These are phyloP conservation scores for Backusella sp. DNA, from an alignment of 192 early-diverging fungal genomes.

Conservation along the genomic window DNA sequence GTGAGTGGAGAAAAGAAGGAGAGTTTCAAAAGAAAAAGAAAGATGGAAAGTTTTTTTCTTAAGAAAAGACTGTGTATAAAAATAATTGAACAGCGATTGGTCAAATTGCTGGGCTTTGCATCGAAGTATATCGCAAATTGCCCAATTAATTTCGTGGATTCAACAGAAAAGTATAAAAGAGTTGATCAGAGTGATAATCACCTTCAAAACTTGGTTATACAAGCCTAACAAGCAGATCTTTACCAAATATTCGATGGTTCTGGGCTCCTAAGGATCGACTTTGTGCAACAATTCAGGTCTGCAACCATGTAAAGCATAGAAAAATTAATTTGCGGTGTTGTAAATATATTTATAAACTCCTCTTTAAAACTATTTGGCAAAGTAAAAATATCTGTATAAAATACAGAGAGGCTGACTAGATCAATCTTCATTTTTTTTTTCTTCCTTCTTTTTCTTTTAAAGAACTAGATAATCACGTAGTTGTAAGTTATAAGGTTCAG, in stretches of 20 bases:
- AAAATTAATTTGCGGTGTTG: background rate
- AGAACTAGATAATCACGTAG: background rate
- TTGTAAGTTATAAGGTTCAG: background rate
- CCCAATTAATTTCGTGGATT: background rate
- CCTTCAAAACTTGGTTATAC: background rate
- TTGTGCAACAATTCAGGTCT: background rate
- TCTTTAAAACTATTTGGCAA: background rate
- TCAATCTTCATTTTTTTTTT: background rate
- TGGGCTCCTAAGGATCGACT: conserved; percentile 1
- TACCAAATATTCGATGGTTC: conserved; percentile 3
- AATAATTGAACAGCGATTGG: background rate
- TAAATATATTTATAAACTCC: background rate
- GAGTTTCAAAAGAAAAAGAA: background rate
- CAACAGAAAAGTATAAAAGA: background rate
- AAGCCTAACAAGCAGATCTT: conserved; percentile 3
- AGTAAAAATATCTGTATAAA: background rate
- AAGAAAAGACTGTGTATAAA: background rate
- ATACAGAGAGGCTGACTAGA: background rate
- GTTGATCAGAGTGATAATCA: background rate
- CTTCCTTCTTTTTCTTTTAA: background rate
- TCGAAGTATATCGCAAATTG: background rate
- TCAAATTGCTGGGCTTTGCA: background rate
- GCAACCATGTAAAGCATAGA: background rate
- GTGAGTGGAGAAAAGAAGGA: conserved; percentile 2
- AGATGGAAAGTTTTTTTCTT: background rate